phyloP scores from a whole-genome alignment of 768 basidiomycete genomes.

The Hydnum rufescens region DNA sequence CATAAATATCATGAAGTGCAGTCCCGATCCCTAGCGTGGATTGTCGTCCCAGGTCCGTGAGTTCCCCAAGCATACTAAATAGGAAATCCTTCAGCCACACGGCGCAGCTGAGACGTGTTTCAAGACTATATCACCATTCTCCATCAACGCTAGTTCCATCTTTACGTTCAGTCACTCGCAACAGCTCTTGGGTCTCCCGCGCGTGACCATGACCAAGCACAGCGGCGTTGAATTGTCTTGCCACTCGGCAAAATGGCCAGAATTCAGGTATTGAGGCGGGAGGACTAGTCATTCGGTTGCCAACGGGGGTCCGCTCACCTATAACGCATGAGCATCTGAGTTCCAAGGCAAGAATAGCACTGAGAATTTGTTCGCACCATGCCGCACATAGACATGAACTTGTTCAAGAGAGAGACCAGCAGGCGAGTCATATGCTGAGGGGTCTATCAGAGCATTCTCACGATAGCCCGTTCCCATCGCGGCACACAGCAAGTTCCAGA shows the following conservation, averaged over 20 bases:
- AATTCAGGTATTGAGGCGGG: constrained; percentile 47
- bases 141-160: constrained; percentile 36
- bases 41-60: constrained; percentile 54
- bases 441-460: no score
- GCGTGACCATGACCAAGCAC: constrained; percentile 8
- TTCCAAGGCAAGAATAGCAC: not conserved
- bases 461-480: no score
- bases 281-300: constrained; percentile 35
- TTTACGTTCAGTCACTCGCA: constrained; percentile 32
- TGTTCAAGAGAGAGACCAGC: constrained; percentile 43
- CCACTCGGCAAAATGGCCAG: constrained; percentile 23
- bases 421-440: constrained; percentile 42
- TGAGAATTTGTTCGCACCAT: constrained; percentile 30
- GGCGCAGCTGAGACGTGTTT: not conserved
- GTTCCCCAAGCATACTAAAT: constrained; percentile 43
- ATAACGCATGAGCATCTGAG: not conserved
- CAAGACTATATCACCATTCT: constrained; percentile 31
- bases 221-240: constrained; percentile 13
- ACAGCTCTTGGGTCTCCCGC: constrained; percentile 20
- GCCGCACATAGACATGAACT: constrained; percentile 55
- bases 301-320: constrained; percentile 70
- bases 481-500: no score
- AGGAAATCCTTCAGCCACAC: not conserved
- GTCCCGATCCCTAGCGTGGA: constrained; percentile 45
- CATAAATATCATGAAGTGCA: constrained; percentile 40